Base-by-base conservation (phyloP, 345 rosid species). In the Populus davidiana region DNA sequence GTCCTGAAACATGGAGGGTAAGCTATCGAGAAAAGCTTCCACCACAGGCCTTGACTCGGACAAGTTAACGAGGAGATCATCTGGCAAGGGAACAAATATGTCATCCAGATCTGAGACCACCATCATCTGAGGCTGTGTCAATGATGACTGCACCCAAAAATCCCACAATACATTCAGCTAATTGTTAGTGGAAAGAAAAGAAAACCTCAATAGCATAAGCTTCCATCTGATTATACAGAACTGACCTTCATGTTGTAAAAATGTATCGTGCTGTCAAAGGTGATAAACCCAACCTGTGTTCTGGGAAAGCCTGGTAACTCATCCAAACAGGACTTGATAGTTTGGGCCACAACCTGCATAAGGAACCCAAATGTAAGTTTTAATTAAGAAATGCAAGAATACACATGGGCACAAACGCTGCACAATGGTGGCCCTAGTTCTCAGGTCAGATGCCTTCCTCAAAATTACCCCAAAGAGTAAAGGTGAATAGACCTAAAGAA, bases 121-220 rank as follows among this genome's bases (percentile, higher is more conserved):
- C 98, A 96, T 93, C 99, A 96, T 94, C 81, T 96, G 99, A 82
- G 99, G 98, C 82, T 94, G 99, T 56, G 90, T 89, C 87, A 96
- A 85, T 72, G 98, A 94, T 77, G 98, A 92, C 99, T 96, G 92
- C 90, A 86, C 49, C 64, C 59, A 73, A 47, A 72, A 83, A 74
- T 77, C 31, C 67, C 68, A 78, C 36, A 75, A 75, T 71, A 56
- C 69, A 72, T 74, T 13, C 44, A 36, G 25, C 33, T 20, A 23
- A 69, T 29, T 41, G 33, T 72, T 23, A 38, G 13, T 54, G 63
- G 44, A 61, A 64, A 71, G 56, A 54, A 54, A 43, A 27, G 68
- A 68, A 36, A 43, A 25, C 61, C 54, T 76, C 38, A 69, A n/a
- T 52, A 76, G 31, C 52, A 67, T 71, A 70, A 77, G 16, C 9